Conservation (phyloP, 306 rosid genomes). For the Glycine soja region DNA sequence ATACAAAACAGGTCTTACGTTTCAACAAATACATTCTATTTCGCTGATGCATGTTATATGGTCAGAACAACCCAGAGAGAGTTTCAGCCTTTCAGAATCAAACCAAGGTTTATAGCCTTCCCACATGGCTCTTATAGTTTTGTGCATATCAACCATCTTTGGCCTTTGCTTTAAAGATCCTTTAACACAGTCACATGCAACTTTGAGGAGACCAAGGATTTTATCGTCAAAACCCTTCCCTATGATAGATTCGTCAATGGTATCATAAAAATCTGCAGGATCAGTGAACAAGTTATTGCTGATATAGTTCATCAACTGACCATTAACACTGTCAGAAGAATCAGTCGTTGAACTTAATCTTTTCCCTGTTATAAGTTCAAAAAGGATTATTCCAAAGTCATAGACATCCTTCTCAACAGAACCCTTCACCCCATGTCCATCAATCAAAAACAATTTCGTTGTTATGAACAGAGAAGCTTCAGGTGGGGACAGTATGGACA, state of each 20-base stretch:
- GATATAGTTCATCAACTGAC: conserved; percentile 24
- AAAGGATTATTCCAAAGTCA: conserved; percentile 50
- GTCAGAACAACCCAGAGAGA: background rate
- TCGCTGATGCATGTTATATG: too few relatives aligned
- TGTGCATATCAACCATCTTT: conserved; percentile 46
- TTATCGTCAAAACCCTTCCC: conserved; percentile 48
- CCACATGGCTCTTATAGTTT: conserved; percentile 35
- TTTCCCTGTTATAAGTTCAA: conserved; percentile 54
- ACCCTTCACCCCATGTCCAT: conserved; percentile 16
- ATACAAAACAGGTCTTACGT: too few relatives aligned
- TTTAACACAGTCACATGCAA: conserved; percentile 51
- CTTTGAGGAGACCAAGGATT: conserved; percentile 34
- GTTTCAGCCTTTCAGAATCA: conserved; percentile 27
- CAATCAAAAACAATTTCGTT: conserved; percentile 20
- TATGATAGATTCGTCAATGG: conserved; percentile 28
- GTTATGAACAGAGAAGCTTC: too few relatives aligned
- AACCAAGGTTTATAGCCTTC: conserved; percentile 22
- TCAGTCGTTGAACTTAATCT: conserved; percentile 9
- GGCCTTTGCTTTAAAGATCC: conserved; percentile 37
- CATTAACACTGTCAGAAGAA: conserved; percentile 22
- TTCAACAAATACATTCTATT: too few relatives aligned
- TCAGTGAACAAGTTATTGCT: conserved; percentile 19
- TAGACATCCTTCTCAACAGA: conserved; percentile 50
- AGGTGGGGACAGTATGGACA: too few relatives aligned
- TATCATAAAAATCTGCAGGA: conserved; percentile 19